Evolutionary conservation across 202 grass and related monocot genomes (phyloP), one percentile per base, ranked within the genome.

Genomic region (Brachypodium distachyon): DNA sequence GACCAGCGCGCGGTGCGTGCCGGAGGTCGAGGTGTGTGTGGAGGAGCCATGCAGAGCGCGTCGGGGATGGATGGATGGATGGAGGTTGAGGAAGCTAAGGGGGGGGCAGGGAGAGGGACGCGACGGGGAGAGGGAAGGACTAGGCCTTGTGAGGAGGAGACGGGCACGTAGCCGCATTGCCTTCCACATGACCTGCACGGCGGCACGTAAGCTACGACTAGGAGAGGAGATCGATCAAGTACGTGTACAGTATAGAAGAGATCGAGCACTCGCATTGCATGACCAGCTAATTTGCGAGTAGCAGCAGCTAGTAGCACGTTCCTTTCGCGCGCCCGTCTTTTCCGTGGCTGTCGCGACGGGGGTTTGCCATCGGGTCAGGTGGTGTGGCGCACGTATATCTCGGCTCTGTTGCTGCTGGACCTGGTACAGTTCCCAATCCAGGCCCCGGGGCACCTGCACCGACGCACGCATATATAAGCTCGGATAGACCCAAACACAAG

Each of bases 181-280:
- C 68, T 12, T 88, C 89, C 89, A 88, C 90, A 88, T 22, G 82
- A 75, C 54, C 75, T n/a, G n/a, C n/a, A n/a, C n/a, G n/a, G n/a
- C n/a, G n/a, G n/a, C n/a, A n/a, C n/a, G n/a, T n/a, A n/a, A n/a
- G n/a, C n/a, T n/a, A 47, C 71, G 46, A n/a, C n/a, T 29, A 54
- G 12, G 6, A 25, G 9, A 25, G 11, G n/a, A n/a, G n/a, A n/a
- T n/a, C n/a, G n/a, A n/a, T n/a, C n/a, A n/a, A n/a, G n/a, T n/a
- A n/a, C n/a, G n/a, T n/a, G n/a, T n/a, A n/a, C n/a, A 36, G 33
- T 36, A 36, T 3, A 36, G 33, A 6, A 36, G 33, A 3, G 33
- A 36, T 0, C 3, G 56, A 60, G 27, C 12, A 12, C 14, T n/a
- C 43, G 62, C 65, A 68, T 68, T 36, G 41, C 14, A 29, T n/a